A percentile compares a stretch with the other conserved stretches of the same genome.
phyloP scores from a whole-genome alignment of 495 filamentous ascomycete genomes.

The Achaetomiella virescens region DNA sequence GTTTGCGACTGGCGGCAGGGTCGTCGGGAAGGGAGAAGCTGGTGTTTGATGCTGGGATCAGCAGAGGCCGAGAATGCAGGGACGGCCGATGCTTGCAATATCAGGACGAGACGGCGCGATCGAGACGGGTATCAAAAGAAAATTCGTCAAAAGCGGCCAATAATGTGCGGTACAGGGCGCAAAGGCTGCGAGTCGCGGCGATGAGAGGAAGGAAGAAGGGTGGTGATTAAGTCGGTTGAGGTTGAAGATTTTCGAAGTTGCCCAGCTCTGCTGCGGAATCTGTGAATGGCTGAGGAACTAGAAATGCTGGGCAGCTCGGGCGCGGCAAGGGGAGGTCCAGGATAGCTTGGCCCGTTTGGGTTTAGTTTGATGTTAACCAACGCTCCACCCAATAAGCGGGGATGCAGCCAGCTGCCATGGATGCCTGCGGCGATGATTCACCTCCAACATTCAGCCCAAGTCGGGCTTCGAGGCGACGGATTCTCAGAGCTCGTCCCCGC shows the following conservation, averaged over 20 bases:
- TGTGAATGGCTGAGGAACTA: conserved; percentile 15
- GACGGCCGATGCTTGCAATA: conserved; percentile 14
- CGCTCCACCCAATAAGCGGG: too few species aligned
- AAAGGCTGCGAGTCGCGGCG: not conserved
- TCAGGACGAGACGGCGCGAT: conserved; percentile 11
- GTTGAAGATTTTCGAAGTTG: conserved; percentile 21
- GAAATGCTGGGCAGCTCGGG: conserved; percentile 2
- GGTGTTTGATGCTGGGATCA: conserved; percentile 5
- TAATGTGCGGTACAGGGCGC: not conserved
- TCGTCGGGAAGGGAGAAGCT: not conserved
- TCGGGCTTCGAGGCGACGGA: too few species aligned
- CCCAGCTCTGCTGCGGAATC: conserved; percentile 10
- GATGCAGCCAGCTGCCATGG: too few species aligned
- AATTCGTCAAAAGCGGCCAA: not conserved
- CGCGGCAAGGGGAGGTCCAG: conserved; percentile 1
- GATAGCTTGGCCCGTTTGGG: conserved; percentile 4
- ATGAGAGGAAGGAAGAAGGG: not conserved
- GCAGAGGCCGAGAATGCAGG: conserved; percentile 18
- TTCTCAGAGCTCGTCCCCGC: too few species aligned
- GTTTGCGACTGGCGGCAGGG: conserved; percentile 5
- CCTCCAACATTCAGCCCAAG: too few species aligned
- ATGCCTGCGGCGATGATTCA: too few species aligned
- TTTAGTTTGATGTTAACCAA: not conserved
- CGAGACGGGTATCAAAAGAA: conserved; percentile 23
- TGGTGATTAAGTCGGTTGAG: conserved; percentile 2